Conservation (phyloP, 257 asterid species). For the Solanum chiquidenum region DNA sequence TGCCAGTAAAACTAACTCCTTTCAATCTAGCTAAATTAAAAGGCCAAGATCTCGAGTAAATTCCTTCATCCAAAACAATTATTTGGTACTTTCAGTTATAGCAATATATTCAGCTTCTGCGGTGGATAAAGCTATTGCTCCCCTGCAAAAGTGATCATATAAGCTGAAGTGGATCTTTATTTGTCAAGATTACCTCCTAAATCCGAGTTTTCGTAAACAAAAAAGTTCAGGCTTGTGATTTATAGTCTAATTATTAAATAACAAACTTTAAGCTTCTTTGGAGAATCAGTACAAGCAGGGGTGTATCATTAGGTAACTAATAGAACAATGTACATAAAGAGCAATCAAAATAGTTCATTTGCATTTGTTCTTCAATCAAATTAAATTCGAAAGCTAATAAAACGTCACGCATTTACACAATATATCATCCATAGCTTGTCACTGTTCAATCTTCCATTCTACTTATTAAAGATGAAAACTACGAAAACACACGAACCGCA, state of each 20-base stretch:
- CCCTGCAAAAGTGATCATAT: not conserved
- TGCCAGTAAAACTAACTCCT: not conserved
- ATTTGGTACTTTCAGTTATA: not conserved
- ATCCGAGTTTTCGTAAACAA: not conserved
- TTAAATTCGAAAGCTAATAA: not conserved
- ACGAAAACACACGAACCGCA: slow-evolving; percentile 33
- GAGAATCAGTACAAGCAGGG: not conserved
- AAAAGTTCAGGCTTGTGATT: not conserved
- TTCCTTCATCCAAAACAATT: not conserved
- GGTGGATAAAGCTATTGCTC: not conserved
- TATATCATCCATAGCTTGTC: not conserved
- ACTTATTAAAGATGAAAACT: not conserved
- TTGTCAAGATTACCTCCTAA: not conserved
- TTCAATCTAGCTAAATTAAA: not conserved
- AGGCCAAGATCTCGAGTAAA: not conserved
- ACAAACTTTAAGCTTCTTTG: not conserved
- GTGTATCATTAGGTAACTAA: not conserved
- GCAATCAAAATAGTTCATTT: not conserved
- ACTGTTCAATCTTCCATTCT: not conserved
- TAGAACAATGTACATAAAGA: not conserved
- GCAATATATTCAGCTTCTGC: not conserved
- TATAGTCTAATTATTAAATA: not conserved
- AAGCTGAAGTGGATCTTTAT: not conserved
- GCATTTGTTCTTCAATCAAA: not conserved
- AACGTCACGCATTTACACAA: not conserved